Evolutionary conservation across 495 filamentous ascomycete species (phyloP).

Genomic region (Aspergillus incahuasiensis): DNA sequence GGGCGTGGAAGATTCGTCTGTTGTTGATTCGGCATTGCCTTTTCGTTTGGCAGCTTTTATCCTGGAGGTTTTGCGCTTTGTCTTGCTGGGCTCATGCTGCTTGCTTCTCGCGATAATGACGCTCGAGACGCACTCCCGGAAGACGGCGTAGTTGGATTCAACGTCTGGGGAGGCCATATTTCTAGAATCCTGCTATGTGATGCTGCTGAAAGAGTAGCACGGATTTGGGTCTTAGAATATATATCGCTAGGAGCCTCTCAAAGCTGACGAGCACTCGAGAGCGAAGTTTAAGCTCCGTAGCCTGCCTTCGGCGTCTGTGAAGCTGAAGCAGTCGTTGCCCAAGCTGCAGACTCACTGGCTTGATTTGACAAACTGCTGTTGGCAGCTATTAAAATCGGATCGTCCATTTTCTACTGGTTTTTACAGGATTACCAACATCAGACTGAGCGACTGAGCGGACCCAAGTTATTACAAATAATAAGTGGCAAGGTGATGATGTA

Average conservation of each 20-base stretch:
- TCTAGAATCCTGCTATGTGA: background rate
- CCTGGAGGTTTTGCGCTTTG: slow-evolving; percentile 44
- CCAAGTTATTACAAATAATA: background rate
- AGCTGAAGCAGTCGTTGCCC: too few species aligned
- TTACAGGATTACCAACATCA: slow-evolving; percentile 66
- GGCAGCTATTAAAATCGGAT: too few species aligned
- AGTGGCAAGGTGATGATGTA: slow-evolving; percentile 25
- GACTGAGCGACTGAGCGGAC: background rate
- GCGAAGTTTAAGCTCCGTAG: too few species aligned
- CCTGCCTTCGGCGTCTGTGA: too few species aligned
- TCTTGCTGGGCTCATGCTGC: slow-evolving; percentile 27
- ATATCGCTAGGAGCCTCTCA: too few species aligned
- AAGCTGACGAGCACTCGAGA: too few species aligned
- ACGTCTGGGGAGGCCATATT: slow-evolving; percentile 13
- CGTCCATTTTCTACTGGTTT: slow-evolving; percentile 21
- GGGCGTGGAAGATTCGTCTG: slow-evolving; percentile 41
- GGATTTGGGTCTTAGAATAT: too few species aligned
- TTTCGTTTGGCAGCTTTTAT: slow-evolving; percentile 24
- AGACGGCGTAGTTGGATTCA: slow-evolving; percentile 60
- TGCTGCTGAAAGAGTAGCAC: background rate
- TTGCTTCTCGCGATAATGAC: slow-evolving; percentile 54
- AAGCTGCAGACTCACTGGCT: too few species aligned
- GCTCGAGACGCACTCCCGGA: slow-evolving; percentile 62
- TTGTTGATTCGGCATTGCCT: slow-evolving; percentile 73
- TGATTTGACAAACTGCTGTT: too few species aligned